Base-by-base conservation (phyloP, 192 early-diverging fungal species). In the Oehlia diaphana region DNA sequence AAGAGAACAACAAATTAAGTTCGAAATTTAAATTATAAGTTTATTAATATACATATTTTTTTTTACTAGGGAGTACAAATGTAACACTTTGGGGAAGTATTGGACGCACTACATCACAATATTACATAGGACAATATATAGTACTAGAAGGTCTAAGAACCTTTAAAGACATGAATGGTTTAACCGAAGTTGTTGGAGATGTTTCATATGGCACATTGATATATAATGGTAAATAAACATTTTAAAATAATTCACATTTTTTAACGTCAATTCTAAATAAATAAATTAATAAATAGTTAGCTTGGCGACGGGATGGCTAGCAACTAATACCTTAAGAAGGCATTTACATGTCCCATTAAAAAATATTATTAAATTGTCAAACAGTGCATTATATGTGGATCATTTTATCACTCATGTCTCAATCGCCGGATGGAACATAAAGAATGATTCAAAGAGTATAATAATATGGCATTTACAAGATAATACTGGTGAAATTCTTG, bases 171-270 rank as follows among this genome's bases (percentile, higher is more conserved):
- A 37, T 19, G 28, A 21, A 69, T 69, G 67, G 19, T 37, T 21
- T 35, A 19, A 19, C 9, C 10, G 37, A 69, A 37, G 33, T 69
- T 69, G 33, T 35, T 37, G 67, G 67, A 35, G 67, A 69, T 8
- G 33, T 19, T 8, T 69, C 67, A 69, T 35, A 21, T 9, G 37
- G 67, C 19, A 19, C 67, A 8, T 6, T n/a, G 67, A 35, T 69
- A 37, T 69, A 69, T 39, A 69, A 69, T 69, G 67, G 67, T 69
- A 69, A 69, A 63, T 16, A 63, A 23, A 23, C 9, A 63, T 63
- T 23, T 19, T 8, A 63, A 63, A 23, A 21, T 21, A 23, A 6
- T 63, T 21, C 23, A n/a, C 23, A 9, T 63, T 63, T 63, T 8
- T n/a, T 4, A 16, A 63, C 0, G 8, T 28, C 31, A 31, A 65